Evolutionary conservation across 192 early-diverging fungal species (phyloP), one percentile per base, ranked within the genome.

Genomic region (Glomus cerebriforme): DNA sequence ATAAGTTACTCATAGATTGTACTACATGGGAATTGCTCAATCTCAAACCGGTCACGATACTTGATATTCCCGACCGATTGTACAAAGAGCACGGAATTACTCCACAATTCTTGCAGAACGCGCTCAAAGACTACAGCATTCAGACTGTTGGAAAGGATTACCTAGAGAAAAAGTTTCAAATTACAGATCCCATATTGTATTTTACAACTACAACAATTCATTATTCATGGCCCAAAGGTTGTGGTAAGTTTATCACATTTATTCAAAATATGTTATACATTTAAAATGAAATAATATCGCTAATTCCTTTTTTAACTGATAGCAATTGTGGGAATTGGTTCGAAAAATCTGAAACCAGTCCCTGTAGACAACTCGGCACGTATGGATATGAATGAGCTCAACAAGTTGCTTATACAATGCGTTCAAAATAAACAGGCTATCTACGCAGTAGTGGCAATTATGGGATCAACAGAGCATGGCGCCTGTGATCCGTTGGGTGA

Each of bases 151-250:
- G 63, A 0, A 64, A 64, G 63, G 63, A 64, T 27, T 64, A 32
- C 63, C 3, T 64, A 26, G 63, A 64, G 29, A 29, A 29, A 13
- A 32, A 29, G 27, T 64, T 64, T 64, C 5, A 13, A 12, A 64
- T 64, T 64, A 26, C 3, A 64, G 24, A 64, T 1, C 2, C 63
- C 24, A 64, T 9, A 12, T n/a, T 64, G 29, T 64, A 64, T 26
- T 64, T 64, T 64, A 26, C 29, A 64, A 64, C 27, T 64, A 2
- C n/a, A 15, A 64, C 63, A 26, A 64, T 64, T 26, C 63, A 64
- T 64, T 64, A 64, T 32, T 64, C 63, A 13, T 64, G 63, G 63
- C 63, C 63, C 29, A 64, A 64, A 29, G 63, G 63, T 64, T 64
- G 63, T 32, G 63, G 63, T 64, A 27, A 64, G 63, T 64, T 29